phyloP scores from a whole-genome alignment of 768 basidiomycete genomes.

The Amylocystis lapponica region DNA sequence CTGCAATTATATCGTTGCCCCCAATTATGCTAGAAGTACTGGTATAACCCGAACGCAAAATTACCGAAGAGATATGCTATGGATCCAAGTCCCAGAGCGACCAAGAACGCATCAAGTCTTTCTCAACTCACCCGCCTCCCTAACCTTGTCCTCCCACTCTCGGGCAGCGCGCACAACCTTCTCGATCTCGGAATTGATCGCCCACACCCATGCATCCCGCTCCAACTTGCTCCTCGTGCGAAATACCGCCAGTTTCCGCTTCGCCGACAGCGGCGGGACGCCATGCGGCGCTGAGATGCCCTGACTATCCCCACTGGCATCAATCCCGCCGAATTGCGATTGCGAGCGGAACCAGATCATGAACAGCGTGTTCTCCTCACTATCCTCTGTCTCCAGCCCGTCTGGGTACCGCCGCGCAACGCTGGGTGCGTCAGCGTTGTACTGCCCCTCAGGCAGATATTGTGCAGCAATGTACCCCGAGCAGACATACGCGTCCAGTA shows the following conservation, averaged over 20 bases:
- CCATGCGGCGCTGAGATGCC: slow-evolving; percentile 18
- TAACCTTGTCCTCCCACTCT: slow-evolving; percentile 59
- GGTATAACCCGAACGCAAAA: no score
- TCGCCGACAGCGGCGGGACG: slow-evolving; percentile 51
- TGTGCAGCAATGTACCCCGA: slow-evolving; percentile 82
- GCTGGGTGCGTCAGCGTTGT: slow-evolving; percentile 42
- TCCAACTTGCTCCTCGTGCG: slow-evolving; percentile 80
- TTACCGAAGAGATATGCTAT: no score
- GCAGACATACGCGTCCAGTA: slow-evolving; percentile 74
- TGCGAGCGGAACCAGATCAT: slow-evolving; percentile 60
- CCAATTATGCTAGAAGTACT: no score
- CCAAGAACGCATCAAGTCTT: slow-evolving; percentile 18
- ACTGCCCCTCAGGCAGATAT: slow-evolving; percentile 59
- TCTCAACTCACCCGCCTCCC: slow-evolving; percentile 57
- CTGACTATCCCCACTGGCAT: background rate
- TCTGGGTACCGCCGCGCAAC: slow-evolving; percentile 80
- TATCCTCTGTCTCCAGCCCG: slow-evolving; percentile 83
- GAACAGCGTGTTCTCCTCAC: slow-evolving; percentile 84
- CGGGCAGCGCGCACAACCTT: slow-evolving; percentile 56
- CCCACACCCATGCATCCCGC: slow-evolving; percentile 94
- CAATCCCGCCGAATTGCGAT: slow-evolving; percentile 1
- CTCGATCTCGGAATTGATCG: slow-evolving; percentile 87
- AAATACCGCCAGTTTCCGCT: slow-evolving; percentile 59
- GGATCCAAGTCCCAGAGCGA: no score
- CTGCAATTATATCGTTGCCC: no score